Base-by-base conservation (phyloP, 441 rosid genomes). In the Pelargonium myrrhifolium region DNA sequence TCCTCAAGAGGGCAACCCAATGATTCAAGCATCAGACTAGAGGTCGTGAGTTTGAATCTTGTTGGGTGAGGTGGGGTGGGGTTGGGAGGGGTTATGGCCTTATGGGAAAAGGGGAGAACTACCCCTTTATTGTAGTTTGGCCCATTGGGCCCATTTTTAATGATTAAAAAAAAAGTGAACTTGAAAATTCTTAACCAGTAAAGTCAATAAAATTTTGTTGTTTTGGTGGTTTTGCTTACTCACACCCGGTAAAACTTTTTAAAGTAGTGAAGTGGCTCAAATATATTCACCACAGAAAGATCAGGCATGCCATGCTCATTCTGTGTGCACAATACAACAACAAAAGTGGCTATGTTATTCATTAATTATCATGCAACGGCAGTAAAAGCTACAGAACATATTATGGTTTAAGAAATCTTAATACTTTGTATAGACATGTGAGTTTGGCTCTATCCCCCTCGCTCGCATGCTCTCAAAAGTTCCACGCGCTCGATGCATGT, bases 401-500 rank as follows among this genome's bases (percentile, higher is more conserved):
- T 65, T 14, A 71, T 17, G 59, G 21, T 24, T 40, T 58, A 22
- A 58, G 72, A 77, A 78, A 39, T 51, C 31, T 74, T 49, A 47
- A 47, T 83, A 91, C 97, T 87, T 93, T 56, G 99, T 89, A 74
- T 83, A 93, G 59, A 89, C 90, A 75, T 90, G 97, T 59, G 92
- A 82, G n/a, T 84, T 81, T 71, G 99, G 99, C 64, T 81, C 86
- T 77, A 93, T 93, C 55, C 96, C 99, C 78, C 96, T 84, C 1
- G 96, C 87, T 3, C 93, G 78, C 99, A 93, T 93, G 75, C 85
- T 82, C 82, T 91, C 97, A 74, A 93, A 93, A 72, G 96, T 87
- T 67, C 81, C 93, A 51, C 99, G 93, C 3, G 99, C 99, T 12
- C 91, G 91, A 75, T 93, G 96, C 89, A 91, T 77, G 72, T 93